Base-by-base conservation (phyloP, 2,329 filamentous ascomycete species). In the Bipolaris bicolor region DNA sequence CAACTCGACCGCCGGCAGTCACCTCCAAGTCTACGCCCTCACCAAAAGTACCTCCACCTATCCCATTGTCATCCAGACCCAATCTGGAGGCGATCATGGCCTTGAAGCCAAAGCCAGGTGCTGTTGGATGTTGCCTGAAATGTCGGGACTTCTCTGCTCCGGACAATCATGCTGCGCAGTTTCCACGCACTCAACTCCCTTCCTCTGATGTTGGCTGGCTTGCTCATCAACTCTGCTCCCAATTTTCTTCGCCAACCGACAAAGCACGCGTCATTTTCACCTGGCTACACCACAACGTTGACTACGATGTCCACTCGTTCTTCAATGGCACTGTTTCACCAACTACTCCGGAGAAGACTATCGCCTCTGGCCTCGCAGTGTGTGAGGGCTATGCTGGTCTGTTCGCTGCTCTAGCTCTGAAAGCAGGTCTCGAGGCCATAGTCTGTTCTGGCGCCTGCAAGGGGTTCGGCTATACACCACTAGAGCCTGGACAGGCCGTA, bases 211-310 rank as follows among this genome's bases (percentile, higher is more conserved):
- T 95, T 3, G 86, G 84, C 18, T 90, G 90, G 79, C 83, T 99
- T 22, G 92, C 93, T 0, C 84, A 86, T 49, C 86, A 90, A 49
- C 84, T 98, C 18, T 96, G 92, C 55, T 81, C 83, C 3, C 89
- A 90, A 0, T 97, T 98, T 71, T 78, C 86, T 0, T 97, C 91
- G 0, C 79, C 81, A 1, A 97, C 94, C 0, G 94, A 98, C 76
- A 97, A 97, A 79, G 94, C 95, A 2, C 85, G 95, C 26, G 92
- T 88, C 2, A 91, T 99, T 58, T 98, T 98, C 73, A 91, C 90
- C 1, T 99, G 95, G 95, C 87, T 93, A 39, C 94, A 98, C 77
- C 88, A 98, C 76, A 98, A 98, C 68, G 88, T 99, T 56, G 83
- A 83, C 45, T 99, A 98, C 74, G 91, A 98, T 72, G 86, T 87